Evolutionary conservation across 169 alveolate genomes (phyloP).

Genomic region (Eimeria necatrix): DNA sequence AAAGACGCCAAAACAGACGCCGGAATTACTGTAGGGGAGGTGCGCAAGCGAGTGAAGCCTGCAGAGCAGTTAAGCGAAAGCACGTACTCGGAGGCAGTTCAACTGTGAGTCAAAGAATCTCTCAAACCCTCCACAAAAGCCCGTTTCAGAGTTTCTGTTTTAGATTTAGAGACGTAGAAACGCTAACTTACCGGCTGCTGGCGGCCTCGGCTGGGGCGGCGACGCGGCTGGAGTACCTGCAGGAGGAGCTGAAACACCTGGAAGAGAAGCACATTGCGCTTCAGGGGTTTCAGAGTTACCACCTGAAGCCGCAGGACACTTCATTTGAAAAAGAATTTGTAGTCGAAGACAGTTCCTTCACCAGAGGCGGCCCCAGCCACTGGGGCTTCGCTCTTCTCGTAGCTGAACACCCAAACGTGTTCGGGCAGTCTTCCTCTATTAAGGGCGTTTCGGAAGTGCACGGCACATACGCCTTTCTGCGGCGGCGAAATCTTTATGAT

Average conservation of each 20-base stretch:
- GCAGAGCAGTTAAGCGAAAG: constrained; percentile 89
- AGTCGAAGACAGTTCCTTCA: constrained; percentile 89
- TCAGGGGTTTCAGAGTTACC: constrained; percentile 88
- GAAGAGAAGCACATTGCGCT: constrained; percentile 88
- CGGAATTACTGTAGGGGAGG: constrained; percentile 87
- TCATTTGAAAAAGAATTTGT: constrained; percentile 90
- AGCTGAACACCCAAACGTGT: constrained; percentile 87
- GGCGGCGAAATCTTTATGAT: constrained; percentile 90
- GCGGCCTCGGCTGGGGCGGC: constrained; percentile 85
- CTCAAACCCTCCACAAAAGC: constrained; percentile 12
- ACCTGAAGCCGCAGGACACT: constrained; percentile 88
- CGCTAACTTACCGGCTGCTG: constrained; percentile 82
- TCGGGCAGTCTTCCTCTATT: constrained; percentile 91
- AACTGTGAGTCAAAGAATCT: constrained; percentile 84
- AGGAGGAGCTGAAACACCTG: constrained; percentile 86
- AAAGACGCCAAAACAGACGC: constrained; percentile 90
- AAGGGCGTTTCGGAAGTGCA: constrained; percentile 87
- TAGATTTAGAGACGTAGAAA: constrained; percentile 63
- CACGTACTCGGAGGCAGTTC: constrained; percentile 87
- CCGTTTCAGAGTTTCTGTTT: neutral
- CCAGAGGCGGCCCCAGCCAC: constrained; percentile 86
- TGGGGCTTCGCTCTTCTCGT: constrained; percentile 94
- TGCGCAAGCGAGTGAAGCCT: constrained; percentile 91
- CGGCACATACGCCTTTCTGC: constrained; percentile 91
- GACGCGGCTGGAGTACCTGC: constrained; percentile 87